phyloP scores from a whole-genome alignment of 75 land plant species.

The Ceratopteris richardii region DNA sequence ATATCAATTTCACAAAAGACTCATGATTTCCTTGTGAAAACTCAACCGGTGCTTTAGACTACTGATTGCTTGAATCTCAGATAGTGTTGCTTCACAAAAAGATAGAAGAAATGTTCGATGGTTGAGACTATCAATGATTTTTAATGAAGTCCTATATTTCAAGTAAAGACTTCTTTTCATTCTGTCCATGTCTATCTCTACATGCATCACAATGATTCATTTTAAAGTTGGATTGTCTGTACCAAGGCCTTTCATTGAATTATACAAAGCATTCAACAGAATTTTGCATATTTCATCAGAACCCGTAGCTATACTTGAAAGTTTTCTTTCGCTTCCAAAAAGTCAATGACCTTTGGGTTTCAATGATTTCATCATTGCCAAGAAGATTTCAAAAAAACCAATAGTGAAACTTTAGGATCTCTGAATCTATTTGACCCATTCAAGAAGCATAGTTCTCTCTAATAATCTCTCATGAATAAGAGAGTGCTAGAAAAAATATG shows the following conservation, averaged over 20 bases:
- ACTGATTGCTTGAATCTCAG: not conserved
- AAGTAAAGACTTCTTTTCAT: conserved; percentile 45
- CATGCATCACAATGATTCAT: conserved; percentile 57
- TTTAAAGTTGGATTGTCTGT: conserved; percentile 62
- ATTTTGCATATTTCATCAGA: no score
- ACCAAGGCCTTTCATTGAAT: conserved; percentile 45
- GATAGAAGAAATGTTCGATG: conserved; percentile 46
- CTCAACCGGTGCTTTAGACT: conserved; percentile 1
- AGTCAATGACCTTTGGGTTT: no score
- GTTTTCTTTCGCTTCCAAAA: no score
- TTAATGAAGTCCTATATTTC: conserved; percentile 47
- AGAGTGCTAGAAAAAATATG: no score
- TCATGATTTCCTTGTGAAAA: not conserved
- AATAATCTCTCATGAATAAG: no score
- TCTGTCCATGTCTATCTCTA: conserved; percentile 50
- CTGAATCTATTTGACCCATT: no score
- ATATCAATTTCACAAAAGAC: no score
- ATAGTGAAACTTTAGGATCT: no score
- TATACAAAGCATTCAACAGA: conserved; percentile 28
- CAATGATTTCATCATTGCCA: no score
- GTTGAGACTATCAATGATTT: conserved; percentile 49
- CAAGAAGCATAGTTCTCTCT: no score
- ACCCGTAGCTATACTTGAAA: no score
- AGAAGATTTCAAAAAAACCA: no score
- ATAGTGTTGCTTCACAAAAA: conserved; percentile 17